Percentiles rank a stretch among this genome's conserved stretches.
Evolutionary conservation across 768 basidiomycete species (phyloP).

Genomic region (Polyporus arcularius): DNA sequence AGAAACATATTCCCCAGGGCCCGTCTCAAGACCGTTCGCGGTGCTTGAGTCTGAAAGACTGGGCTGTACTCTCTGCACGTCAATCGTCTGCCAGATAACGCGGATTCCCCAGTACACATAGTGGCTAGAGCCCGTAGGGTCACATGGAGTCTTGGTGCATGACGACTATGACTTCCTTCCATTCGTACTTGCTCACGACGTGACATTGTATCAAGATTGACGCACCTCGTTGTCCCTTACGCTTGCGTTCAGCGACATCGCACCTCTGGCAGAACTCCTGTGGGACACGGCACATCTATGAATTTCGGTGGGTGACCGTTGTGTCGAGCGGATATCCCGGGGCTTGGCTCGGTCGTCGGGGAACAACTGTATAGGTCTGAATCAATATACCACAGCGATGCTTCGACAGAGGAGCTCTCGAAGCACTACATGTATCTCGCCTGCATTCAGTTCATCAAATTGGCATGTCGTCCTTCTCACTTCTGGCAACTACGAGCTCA

Average conservation of each 20-base stretch:
- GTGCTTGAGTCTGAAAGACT: too few relatives aligned
- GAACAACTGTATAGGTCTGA: constrained; percentile 88
- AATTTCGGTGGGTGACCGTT: too few relatives aligned
- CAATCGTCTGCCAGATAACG: constrained; percentile 53
- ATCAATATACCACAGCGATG: constrained; percentile 87
- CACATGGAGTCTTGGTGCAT: constrained; percentile 96
- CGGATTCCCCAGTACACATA: constrained; percentile 88
- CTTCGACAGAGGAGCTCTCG: constrained; percentile 82
- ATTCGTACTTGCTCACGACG: constrained; percentile 40
- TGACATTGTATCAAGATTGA: too few relatives aligned
- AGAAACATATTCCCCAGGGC: too few relatives aligned
- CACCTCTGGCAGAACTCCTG: constrained; percentile 29
- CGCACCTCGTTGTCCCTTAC: too few relatives aligned
- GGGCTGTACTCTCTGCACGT: too few relatives aligned
- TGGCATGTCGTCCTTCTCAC: constrained; percentile 46
- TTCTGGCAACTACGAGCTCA: background rate
- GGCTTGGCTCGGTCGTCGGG: constrained; percentile 40
- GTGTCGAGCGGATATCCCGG: background rate
- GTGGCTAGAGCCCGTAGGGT: constrained; percentile 97
- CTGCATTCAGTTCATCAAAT: constrained; percentile 95
- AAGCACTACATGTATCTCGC: constrained; percentile 97
- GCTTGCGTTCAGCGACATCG: too few relatives aligned
- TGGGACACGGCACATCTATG: constrained; percentile 82
- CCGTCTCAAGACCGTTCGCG: too few relatives aligned
- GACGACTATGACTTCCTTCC: constrained; percentile 97